phyloP scores from a whole-genome alignment of 495 filamentous ascomycete species.

The Xylaria intraflava region DNA sequence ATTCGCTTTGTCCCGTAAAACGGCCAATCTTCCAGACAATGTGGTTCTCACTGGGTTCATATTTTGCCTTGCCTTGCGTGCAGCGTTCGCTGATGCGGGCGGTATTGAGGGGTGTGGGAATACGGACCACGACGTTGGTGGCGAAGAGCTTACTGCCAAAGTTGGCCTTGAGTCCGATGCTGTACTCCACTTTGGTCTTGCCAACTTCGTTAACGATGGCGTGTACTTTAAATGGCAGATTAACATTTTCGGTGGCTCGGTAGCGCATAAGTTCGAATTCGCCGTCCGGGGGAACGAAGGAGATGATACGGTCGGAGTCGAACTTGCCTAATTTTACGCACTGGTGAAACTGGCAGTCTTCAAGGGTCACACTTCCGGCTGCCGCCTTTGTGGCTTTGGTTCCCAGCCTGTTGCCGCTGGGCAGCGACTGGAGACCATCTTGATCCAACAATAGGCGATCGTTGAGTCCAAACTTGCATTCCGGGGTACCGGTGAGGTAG shows the following conservation, averaged over 20 bases:
- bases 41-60: conserved; percentile 95
- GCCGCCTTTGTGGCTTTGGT: conserved; percentile 90
- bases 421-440: conserved; percentile 57
- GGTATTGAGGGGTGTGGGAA: conserved; percentile 95
- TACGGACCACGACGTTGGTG: conserved; percentile 91
- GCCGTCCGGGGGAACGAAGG: conserved; percentile 94
- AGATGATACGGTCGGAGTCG: conserved; percentile 95
- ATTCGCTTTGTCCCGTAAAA: conserved; percentile 94
- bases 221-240: conserved; percentile 97
- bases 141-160: conserved; percentile 95
- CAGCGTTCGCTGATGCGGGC: conserved; percentile 91
- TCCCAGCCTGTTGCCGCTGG: conserved; percentile 61
- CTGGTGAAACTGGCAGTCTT: conserved; percentile 99
- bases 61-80: conserved; percentile 93
- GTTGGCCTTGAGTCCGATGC: conserved; percentile 94
- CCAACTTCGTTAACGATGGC: conserved; percentile 97
- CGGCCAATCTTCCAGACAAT: conserved; percentile 99
- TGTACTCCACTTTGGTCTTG: conserved; percentile 97
- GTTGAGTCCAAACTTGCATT: conserved; percentile 99
- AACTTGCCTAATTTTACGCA: conserved; percentile 98
- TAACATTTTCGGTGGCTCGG: conserved; percentile 98
- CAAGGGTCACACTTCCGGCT: conserved; percentile 89
- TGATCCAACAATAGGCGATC: conserved; percentile 88
- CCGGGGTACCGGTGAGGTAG: conserved; percentile 91
- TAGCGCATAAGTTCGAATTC: conserved; percentile 99